Evolutionary conservation across 495 filamentous ascomycete species (phyloP), one percentile per base, ranked within the genome.

Genomic region (Aspergillus funiculosus): DNA sequence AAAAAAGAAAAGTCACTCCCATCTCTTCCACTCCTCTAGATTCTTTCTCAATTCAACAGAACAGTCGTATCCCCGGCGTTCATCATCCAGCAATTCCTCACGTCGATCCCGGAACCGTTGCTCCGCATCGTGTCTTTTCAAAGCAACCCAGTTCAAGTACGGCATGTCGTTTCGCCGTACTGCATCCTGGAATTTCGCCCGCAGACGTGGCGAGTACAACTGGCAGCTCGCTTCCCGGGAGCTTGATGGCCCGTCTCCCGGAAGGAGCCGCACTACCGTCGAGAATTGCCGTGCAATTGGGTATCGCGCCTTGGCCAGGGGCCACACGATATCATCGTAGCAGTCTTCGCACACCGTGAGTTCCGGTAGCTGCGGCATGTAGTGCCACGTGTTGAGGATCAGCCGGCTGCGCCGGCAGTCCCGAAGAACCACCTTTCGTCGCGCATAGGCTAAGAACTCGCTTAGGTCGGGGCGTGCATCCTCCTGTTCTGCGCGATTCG

Each of bases 151-250:
- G 26, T 61, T 58, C 38, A 86, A 57, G 42, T 67, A 72, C 6
- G 58, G 53, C 27, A 78, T 63, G 52, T 89, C 84, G 32, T 77
- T 69, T 13, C 73, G 71, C 43, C 66, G 51, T 37, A 82, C 75
- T 2, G 82, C 81, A 14, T 76, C 69, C 13, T 60, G 54, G 57
- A 87, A 88, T 6, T 81, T 69, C 1, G 70, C 63, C 29, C 85
- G 72, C 81, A 89, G 89, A n/a, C 80, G 76, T 7, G 73, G 63
- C n/a, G 81, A 85, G 50, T 86, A 89, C 5, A 90, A 65, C 62
- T 87, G 83, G 53, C 87, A 92, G 14, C 73, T 74, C 0, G 74
- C 78, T 26, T 78, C 65, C 3, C 72, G 65, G 15, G 61, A 62
- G 4, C 58, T 60, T 42, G 74, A 66, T 20, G 70, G 66, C 15